Evolutionary conservation across 2,329 filamentous ascomycete genomes (phyloP).

Genomic region (Aspergillus sp.): DNA sequence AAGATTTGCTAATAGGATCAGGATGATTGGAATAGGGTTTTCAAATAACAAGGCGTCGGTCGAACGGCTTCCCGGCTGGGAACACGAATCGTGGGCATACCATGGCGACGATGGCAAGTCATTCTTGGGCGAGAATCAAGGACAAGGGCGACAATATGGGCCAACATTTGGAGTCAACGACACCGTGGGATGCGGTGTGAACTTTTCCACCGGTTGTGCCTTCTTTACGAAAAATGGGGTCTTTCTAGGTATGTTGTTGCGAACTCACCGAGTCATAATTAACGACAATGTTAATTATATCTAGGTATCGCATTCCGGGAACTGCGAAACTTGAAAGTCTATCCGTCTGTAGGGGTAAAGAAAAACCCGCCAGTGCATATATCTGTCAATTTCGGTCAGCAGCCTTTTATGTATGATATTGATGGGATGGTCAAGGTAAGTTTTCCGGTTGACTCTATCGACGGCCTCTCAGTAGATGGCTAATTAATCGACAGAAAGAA

Average conservation of each 20-base stretch:
- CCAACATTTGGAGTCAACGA: slow-evolving; percentile 60
- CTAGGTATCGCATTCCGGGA: slow-evolving; percentile 59
- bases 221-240: slow-evolving; percentile 68
- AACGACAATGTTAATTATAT: not conserved
- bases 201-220: slow-evolving; percentile 60
- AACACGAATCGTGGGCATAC: slow-evolving; percentile 65
- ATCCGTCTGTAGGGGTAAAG: slow-evolving; percentile 66
- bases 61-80: slow-evolving; percentile 65
- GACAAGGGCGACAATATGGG: slow-evolving; percentile 58
- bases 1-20: slow-evolving; percentile 16
- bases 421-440: slow-evolving; percentile 77
- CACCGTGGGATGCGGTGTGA: slow-evolving; percentile 64
- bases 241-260: slow-evolving; percentile 49
- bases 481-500: slow-evolving; percentile 53
- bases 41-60: slow-evolving; percentile 59
- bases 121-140: slow-evolving; percentile 59
- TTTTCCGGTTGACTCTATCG: slow-evolving; percentile 8
- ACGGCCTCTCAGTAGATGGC: slow-evolving; percentile 1
- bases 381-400: slow-evolving; percentile 63
- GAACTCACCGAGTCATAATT: too few relatives aligned
- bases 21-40: slow-evolving; percentile 58
- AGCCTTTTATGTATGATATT: slow-evolving; percentile 87
- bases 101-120: slow-evolving; percentile 66
- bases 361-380: slow-evolving; percentile 59
- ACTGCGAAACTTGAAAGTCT: slow-evolving; percentile 44